Evolutionary conservation across 805 yeast genomes (phyloP), one percentile per base, ranked within the genome.

Genomic region (Maudiozyma bulderi): DNA sequence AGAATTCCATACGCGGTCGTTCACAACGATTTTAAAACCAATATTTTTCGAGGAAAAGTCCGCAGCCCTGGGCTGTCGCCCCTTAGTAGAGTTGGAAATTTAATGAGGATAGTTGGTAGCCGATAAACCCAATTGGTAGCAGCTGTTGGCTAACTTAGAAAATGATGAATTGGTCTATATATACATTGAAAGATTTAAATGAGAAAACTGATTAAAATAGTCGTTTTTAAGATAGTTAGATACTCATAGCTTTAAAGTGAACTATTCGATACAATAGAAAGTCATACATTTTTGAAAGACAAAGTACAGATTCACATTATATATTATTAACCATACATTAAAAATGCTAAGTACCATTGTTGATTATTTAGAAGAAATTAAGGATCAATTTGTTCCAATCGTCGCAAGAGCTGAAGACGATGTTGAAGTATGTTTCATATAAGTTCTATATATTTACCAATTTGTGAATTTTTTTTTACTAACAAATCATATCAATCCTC

Each of bases 341-440:
- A 47, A 39, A 44, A 71, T 69, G 73, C 61, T 71, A 44, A 57
- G 65, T 49, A 54, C 68, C 40, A 59, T 71, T 49, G 60, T 69
- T 51, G 73, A 69, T 52, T 69, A 68, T 51, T 58, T 71, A 50
- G 74, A 70, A 48, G 95, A 87, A 70, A 72, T 88, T 64, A 83
- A 85, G 72, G 95, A 87, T 65, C 77, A 84, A 52, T 74, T 86
- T 56, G 72, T 80, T 57, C 95, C 96, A 66, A 76, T 86, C 59
- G 76, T 76, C 49, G 95, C 95, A 47, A 81, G 76, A 72, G 96
- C 95, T 61, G 95, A 86, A 60, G 72, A 66, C 52, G 58, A 56
- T 50, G 51, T 51, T 40, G 57, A 50, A 41, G 54, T 51, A 48
- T 46, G 48, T 46, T 41, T 9, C 8, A 40, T 10, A n/a, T 11